Conservation (phyloP, 208 protist genomes). For the Naegleria lovaniensis region DNA sequence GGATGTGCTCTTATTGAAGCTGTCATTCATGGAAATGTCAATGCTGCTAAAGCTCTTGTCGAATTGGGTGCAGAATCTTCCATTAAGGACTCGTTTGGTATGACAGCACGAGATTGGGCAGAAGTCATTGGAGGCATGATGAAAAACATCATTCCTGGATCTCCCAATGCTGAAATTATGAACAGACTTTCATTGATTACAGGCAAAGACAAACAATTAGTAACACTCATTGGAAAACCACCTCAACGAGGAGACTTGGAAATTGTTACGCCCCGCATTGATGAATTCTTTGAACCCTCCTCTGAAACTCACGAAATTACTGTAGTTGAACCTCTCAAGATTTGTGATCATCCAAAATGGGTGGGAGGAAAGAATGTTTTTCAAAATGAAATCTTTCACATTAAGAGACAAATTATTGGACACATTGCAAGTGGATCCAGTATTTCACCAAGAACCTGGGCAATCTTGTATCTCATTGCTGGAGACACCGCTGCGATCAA, state of each 20-base stretch:
- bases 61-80: background rate
- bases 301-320: background rate
- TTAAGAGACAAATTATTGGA: background rate
- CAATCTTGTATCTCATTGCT: background rate
- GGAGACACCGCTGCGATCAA: background rate
- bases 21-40: background rate
- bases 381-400: background rate
- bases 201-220: background rate
- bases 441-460: background rate
- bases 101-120: background rate
- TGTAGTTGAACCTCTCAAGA: background rate
- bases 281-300: background rate
- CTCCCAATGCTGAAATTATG: background rate
- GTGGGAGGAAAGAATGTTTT: background rate
- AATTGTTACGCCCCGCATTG: background rate
- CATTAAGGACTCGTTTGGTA: background rate
- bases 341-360: background rate
- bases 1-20: background rate
- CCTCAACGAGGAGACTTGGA: background rate
- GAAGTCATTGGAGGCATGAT: background rate
- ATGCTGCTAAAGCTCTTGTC: background rate
- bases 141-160: background rate
- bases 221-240: background rate
- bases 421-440: background rate
- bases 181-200: background rate